Base-by-base conservation (phyloP, 176 grass and related monocot genomes). In the Aegilops umbellulata region DNA sequence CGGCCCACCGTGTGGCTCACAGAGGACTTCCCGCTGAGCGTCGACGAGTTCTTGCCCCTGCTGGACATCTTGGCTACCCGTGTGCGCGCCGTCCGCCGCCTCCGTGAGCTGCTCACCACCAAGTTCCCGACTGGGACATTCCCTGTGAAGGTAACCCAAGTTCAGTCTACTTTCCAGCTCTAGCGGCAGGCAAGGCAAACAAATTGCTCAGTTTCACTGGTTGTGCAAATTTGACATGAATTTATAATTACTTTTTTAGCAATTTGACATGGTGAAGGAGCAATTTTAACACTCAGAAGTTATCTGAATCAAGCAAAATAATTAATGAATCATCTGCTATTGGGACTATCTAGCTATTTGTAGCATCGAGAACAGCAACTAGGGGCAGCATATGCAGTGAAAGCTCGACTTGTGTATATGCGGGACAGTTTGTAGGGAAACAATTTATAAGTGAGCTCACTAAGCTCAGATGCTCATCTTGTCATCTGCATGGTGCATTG, bases 61-160 rank as follows among this genome's bases (percentile, higher is more conserved):
- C 89, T 98, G 35, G 97, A 98, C 87, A 98, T 98, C 86, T 87
- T 98, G 49, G 87, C 97, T 4, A 95, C 88, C 42, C 90, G 92
- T 1, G 92, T 98, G 30, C 92, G 93, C 31, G 97, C 97, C 22
- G 97, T 98, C 10, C 89, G 92, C 76, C 90, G 97, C 6, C 90
- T 98, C 73, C 90, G 97, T 30, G 97, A 98, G 83, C 84, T 98
- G 69, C 97, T 98, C 82, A 95, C 97, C 65, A 98, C 94, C 20
- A 96, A 98, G 71, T 98, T 98, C 41, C 94, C 97, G 31, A 76
- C 88, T 17, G 97, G 97, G 41, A 96, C 97, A 2, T 98, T 98
- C 82, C 97, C 97, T 2, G 97, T 98, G 11, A 98, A 98, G 97
- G 97, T 98, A 93, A 84, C 20, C 32, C 32, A 34, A 34, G 2